Conservation (phyloP, 2,329 filamentous ascomycete genomes). For the Sporothrix luriei region DNA sequence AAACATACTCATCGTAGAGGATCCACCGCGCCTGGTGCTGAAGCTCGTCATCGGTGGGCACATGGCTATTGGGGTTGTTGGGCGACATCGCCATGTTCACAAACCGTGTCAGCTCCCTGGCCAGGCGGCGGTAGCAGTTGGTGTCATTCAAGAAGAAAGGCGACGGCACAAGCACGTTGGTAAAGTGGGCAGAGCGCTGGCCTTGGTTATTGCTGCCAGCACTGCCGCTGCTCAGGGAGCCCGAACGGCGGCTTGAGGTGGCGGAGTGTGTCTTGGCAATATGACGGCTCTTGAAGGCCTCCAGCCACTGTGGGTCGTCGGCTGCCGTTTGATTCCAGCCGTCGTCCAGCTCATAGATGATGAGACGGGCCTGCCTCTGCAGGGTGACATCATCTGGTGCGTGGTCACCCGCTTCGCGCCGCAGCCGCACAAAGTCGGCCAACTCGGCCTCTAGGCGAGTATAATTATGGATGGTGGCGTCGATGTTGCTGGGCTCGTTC, state of each 20-base stretch:
- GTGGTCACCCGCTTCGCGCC: conserved; percentile 51
- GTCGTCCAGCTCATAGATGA: conserved; percentile 65
- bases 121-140: conserved; percentile 62
- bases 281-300: conserved; percentile 54
- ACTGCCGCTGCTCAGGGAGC: background rate
- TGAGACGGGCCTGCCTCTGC: conserved; percentile 60
- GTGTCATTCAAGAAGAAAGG: conserved; percentile 60
- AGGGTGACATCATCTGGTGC: conserved; percentile 56
- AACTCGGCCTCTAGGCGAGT: conserved; percentile 60
- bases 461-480: conserved; percentile 63
- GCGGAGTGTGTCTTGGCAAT: background rate
- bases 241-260: background rate
- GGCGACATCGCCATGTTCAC: conserved; percentile 57
- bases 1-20: conserved; percentile 60
- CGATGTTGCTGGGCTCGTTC: conserved; percentile 57
- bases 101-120: conserved; percentile 57
- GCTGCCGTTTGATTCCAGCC: conserved; percentile 66
- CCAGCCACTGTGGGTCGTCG: conserved; percentile 58
- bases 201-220: background rate
- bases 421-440: conserved; percentile 53
- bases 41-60: conserved; percentile 64
- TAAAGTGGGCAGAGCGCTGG: conserved; percentile 27
- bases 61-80: conserved; percentile 62
- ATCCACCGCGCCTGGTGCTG: conserved; percentile 66
- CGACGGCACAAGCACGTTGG: conserved; percentile 38